These are phyloP conservation scores for Raffaelea albimanens DNA, from an alignment of 2,329 filamentous ascomycete genomes.

Conservation along the genomic window DNA sequence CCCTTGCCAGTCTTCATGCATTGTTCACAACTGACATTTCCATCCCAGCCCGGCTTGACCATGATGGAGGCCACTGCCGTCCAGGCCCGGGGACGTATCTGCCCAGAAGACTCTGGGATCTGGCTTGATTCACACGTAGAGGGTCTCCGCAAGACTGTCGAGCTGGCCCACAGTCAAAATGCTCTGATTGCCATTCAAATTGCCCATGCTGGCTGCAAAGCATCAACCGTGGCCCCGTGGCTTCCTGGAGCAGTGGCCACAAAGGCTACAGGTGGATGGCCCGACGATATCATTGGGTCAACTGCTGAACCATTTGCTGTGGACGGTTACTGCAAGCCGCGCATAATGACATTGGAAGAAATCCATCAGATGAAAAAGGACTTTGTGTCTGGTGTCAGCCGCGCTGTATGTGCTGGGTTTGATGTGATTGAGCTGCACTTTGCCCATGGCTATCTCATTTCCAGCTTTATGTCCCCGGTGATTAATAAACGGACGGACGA, in stretches of 20 bases:
- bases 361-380: conserved; percentile 54
- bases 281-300: conserved; percentile 24
- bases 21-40: too few relatives aligned
- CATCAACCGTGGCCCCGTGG: conserved; percentile 45
- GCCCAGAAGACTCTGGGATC: conserved; percentile 23
- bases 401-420: conserved; percentile 55
- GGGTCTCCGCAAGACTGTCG: conserved; percentile 22
- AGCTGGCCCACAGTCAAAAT: conserved; percentile 38
- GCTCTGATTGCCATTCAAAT: conserved; percentile 63
- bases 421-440: conserved; percentile 65
- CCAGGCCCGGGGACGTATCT: conserved; percentile 22
- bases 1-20: too few relatives aligned
- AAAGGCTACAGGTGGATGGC: conserved; percentile 33
- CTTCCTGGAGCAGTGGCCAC: conserved; percentile 40
- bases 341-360: conserved; percentile 52
- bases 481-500: conserved; percentile 60
- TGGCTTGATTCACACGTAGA: conserved; percentile 26
- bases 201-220: conserved; percentile 57
- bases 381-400: conserved; percentile 42
- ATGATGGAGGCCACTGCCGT: conserved; percentile 22
- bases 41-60: conserved; percentile 18
- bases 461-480: conserved; percentile 58
- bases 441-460: conserved; percentile 69
- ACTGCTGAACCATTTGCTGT: conserved; percentile 17
- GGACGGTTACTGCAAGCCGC: conserved; percentile 13